Percentiles rank a stretch among this genome's conserved stretches.
These are phyloP conservation scores for Echinochloa phyllopogon DNA, from an alignment of 176 grass and related monocot species.

Conservation along the genomic window DNA sequence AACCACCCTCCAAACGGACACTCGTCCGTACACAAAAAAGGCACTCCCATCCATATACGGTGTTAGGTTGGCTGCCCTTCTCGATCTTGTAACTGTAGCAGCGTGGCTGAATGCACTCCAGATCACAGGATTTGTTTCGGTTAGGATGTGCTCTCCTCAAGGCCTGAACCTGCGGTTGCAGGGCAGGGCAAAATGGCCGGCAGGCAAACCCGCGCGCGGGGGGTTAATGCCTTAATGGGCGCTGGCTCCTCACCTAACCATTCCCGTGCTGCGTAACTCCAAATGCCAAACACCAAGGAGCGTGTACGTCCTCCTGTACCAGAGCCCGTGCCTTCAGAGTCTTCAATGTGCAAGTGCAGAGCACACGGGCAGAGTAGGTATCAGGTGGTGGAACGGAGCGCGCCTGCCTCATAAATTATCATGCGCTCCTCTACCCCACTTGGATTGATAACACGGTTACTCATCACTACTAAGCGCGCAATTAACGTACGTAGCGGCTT, in stretches of 20 bases:
- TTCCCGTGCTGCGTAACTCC: slow-evolving; percentile 37
- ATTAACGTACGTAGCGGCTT: too few species aligned
- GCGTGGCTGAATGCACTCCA: too few species aligned
- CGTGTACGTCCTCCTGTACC: background rate
- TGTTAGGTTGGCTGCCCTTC: background rate
- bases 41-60: background rate
- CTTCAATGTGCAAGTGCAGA: slow-evolving; percentile 9
- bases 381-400: background rate
- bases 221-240: background rate
- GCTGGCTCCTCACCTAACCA: slow-evolving; percentile 3
- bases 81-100: too few species aligned
- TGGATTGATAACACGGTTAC: background rate
- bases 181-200: background rate
- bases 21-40: background rate
- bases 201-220: background rate
- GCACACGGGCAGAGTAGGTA: background rate
- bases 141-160: too few species aligned
- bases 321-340: background rate
- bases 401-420: too few species aligned
- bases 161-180: too few species aligned
- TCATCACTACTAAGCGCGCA: too few species aligned
- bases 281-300: slow-evolving; percentile 11
- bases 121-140: too few species aligned
- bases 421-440: background rate
- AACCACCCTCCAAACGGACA: too few species aligned